Conservation (phyloP, 192 early-diverging fungal species). For the Phlyctochytrium arcticum region DNA sequence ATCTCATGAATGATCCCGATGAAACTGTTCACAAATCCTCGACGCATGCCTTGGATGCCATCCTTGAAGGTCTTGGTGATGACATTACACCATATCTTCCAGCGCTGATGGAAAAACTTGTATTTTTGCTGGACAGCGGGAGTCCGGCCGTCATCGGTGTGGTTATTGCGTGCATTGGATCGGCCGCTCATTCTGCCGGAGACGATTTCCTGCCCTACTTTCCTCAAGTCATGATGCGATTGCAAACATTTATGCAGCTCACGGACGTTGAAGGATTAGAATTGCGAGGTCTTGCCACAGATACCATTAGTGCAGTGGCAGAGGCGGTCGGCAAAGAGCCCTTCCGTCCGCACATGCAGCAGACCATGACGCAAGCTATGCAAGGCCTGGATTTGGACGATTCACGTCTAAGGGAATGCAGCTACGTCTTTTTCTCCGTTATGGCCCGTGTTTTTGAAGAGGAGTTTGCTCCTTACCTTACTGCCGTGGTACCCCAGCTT, state of each 20-base stretch:
- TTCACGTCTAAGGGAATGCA: conserved; percentile 75
- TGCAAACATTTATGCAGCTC: conserved; percentile 69
- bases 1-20: conserved; percentile 73
- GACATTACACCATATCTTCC: conserved; percentile 79
- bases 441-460: conserved; percentile 75
- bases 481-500: conserved; percentile 73
- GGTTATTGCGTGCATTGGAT: conserved; percentile 81
- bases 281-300: conserved; percentile 81
- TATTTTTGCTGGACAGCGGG: conserved; percentile 67
- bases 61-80: conserved; percentile 78
- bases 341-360: conserved; percentile 71
- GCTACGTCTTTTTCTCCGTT: conserved; percentile 81
- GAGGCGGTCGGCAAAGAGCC: conserved; percentile 80
- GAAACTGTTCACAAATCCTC: conserved; percentile 73
- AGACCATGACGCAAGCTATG: conserved; percentile 70
- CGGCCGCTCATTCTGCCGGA: conserved; percentile 83
- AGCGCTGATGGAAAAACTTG: conserved; percentile 75
- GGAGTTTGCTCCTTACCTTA: conserved; percentile 77
- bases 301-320: conserved; percentile 79
- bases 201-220: conserved; percentile 75
- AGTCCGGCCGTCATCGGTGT: conserved; percentile 60
- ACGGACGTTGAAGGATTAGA: conserved; percentile 64
- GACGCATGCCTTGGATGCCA: conserved; percentile 81
- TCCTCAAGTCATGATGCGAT: conserved; percentile 59
- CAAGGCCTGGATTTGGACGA: conserved; percentile 74